Evolutionary conservation across 2,329 filamentous ascomycete species (phyloP).

Genomic region (Aspergillus ruber): DNA sequence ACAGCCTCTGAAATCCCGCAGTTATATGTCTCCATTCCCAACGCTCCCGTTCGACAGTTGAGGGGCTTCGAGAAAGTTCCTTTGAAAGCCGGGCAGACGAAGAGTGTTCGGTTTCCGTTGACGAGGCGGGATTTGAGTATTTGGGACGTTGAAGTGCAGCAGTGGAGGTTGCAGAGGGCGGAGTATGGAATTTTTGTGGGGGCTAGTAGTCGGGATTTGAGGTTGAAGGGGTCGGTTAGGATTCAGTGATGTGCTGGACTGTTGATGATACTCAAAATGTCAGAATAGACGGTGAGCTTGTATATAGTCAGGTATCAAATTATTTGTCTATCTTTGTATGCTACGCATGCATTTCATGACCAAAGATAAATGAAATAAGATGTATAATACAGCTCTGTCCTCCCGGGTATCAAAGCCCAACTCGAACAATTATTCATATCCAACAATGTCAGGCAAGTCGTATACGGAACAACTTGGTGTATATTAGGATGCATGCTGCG

Average conservation of each 20-base stretch:
- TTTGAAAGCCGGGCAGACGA: conserved; percentile 23
- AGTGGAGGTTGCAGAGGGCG: conserved; percentile 43
- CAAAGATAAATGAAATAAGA: neutral
- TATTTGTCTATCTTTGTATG: neutral
- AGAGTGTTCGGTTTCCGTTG: conserved; percentile 49
- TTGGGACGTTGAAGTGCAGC: conserved; percentile 55
- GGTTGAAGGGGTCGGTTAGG: neutral
- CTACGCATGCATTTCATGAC: neutral
- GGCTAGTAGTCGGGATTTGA: neutral
- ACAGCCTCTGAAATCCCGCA: conserved; percentile 70
- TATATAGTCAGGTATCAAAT: neutral
- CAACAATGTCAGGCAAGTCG: neutral
- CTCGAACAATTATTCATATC: neutral
- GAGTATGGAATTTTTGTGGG: neutral
- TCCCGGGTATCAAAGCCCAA: neutral
- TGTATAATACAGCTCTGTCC: neutral
- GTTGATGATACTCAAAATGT: neutral
- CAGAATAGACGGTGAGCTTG: neutral
- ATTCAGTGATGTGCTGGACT: neutral
- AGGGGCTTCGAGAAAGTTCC: conserved; percentile 59
- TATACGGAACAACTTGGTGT: neutral
- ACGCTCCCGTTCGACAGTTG: conserved; percentile 45
- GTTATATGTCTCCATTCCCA: conserved; percentile 26
- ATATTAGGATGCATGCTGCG: no score
- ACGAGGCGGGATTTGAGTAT: conserved; percentile 57